phyloP scores from a whole-genome alignment of 2,329 filamentous ascomycete genomes.

The Cladosporium sp. region DNA sequence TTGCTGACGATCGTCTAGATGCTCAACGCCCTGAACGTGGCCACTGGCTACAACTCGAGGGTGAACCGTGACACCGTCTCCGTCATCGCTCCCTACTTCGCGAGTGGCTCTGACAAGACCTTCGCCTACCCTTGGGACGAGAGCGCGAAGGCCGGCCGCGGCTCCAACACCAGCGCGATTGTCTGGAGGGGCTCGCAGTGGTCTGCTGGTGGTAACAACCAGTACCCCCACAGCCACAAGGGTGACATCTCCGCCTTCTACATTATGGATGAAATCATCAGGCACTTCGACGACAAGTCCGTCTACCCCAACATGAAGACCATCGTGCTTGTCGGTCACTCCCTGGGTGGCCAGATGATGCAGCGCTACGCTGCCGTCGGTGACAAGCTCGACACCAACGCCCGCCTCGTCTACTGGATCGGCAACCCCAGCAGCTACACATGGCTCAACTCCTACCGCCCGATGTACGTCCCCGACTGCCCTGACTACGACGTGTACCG shows the following conservation, averaged over 20 bases:
- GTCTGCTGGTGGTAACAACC: constrained; percentile 29
- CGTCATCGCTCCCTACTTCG: constrained; percentile 30
- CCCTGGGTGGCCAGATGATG: constrained; percentile 29
- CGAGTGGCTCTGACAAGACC: constrained; percentile 30
- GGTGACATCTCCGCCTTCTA: constrained; percentile 24
- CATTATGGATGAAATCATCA: constrained; percentile 28
- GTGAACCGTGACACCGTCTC: constrained; percentile 26
- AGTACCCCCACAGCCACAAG: constrained; percentile 24
- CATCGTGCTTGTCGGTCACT: constrained; percentile 32
- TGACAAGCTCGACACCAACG: constrained; percentile 17
- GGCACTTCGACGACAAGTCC: constrained; percentile 27
- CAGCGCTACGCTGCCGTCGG: constrained; percentile 30
- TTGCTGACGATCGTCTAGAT: constrained; percentile 15
- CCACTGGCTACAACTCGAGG: constrained; percentile 18
- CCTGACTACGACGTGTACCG: constrained; percentile 29
- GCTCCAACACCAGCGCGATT: constrained; percentile 27
- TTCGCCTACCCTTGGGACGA: constrained; percentile 29
- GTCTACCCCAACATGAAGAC: constrained; percentile 31
- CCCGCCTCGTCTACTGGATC: constrained; percentile 29
- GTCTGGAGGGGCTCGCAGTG: constrained; percentile 31
- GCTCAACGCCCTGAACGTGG: constrained; percentile 25
- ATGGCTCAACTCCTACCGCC: constrained; percentile 27
- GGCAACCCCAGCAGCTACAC: constrained; percentile 31
- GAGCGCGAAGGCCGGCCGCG: constrained; percentile 18
- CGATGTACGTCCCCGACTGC: constrained; percentile 25